Percentiles rank a stretch among this genome's conserved stretches.
Conservation (phyloP, 1,139 yeast genomes). For the Lizanozyma gosingica region DNA sequence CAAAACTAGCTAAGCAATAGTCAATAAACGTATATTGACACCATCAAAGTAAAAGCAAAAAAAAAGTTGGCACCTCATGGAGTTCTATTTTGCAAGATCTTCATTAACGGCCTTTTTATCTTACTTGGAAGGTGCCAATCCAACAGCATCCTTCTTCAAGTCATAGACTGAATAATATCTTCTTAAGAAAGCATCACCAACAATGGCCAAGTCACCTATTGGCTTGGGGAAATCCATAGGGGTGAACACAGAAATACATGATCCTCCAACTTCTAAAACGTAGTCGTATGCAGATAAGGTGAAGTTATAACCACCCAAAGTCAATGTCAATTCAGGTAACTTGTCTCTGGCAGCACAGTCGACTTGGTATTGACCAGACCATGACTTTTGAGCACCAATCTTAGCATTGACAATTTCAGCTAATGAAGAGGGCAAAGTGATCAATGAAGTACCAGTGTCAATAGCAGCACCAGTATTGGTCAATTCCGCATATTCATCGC, state of each 20-base stretch:
- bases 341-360: slow-evolving; percentile 79
- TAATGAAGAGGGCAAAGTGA: slow-evolving; percentile 86
- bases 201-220: slow-evolving; percentile 88
- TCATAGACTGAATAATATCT: slow-evolving; percentile 91
- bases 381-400: slow-evolving; percentile 93
- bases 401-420: slow-evolving; percentile 92
- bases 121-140: slow-evolving; percentile 68
- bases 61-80: too few relatives aligned
- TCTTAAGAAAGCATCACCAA: slow-evolving; percentile 97
- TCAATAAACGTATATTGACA: too few relatives aligned
- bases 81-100: too few relatives aligned
- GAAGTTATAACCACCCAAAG: slow-evolving; percentile 82
- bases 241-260: slow-evolving; percentile 92
- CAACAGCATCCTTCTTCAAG: slow-evolving; percentile 82
- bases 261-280: slow-evolving; percentile 86
- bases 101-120: too few relatives aligned
- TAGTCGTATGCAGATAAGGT: slow-evolving; percentile 83
- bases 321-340: slow-evolving; percentile 87
- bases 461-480: slow-evolving; percentile 89
- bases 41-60: too few relatives aligned
- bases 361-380: slow-evolving; percentile 94
- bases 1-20: too few relatives aligned
- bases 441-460: slow-evolving; percentile 95
- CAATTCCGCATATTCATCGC: slow-evolving; percentile 82
- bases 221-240: slow-evolving; percentile 98